Percentiles rank a stretch among this genome's conserved stretches.
phyloP scores from a whole-genome alignment of 768 basidiomycete species.

The Phlebiopsis gigantea region DNA sequence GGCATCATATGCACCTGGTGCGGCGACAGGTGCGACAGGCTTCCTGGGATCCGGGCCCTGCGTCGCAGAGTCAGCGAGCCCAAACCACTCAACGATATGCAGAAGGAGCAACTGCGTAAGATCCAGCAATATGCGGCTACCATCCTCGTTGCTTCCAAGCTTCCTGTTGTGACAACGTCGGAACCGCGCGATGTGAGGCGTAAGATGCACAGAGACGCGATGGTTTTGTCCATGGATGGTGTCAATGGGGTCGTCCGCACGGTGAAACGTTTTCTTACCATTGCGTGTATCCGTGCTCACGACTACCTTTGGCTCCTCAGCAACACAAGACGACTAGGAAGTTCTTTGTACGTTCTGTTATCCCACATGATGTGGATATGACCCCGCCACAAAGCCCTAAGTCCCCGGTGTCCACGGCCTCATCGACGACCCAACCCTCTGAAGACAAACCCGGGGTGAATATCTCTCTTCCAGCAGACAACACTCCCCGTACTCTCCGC shows the following conservation, averaged over 20 bases:
- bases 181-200: background rate
- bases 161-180: background rate
- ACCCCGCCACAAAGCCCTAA: background rate
- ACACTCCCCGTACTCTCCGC: conserved; percentile 1
- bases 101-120: conserved; percentile 21
- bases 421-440: background rate
- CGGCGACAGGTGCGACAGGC: conserved; percentile 11
- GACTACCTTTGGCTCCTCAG: background rate
- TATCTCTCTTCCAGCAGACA: background rate
- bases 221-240: conserved; percentile 2
- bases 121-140: conserved; percentile 10
- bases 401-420: background rate
- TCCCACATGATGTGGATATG: background rate
- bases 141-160: background rate
- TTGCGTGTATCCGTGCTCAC: background rate
- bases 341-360: conserved; percentile 1
- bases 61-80: conserved; percentile 22
- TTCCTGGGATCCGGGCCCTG: background rate
- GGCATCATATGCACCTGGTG: conserved; percentile 23
- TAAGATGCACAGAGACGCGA: conserved; percentile 8
- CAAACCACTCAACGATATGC: conserved; percentile 21
- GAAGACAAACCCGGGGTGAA: background rate
- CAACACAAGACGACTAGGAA: background rate
- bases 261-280: background rate
- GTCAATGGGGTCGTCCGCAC: background rate